phyloP scores from a whole-genome alignment of 495 filamentous ascomycete species.

The Mycothermus thermophilus region DNA sequence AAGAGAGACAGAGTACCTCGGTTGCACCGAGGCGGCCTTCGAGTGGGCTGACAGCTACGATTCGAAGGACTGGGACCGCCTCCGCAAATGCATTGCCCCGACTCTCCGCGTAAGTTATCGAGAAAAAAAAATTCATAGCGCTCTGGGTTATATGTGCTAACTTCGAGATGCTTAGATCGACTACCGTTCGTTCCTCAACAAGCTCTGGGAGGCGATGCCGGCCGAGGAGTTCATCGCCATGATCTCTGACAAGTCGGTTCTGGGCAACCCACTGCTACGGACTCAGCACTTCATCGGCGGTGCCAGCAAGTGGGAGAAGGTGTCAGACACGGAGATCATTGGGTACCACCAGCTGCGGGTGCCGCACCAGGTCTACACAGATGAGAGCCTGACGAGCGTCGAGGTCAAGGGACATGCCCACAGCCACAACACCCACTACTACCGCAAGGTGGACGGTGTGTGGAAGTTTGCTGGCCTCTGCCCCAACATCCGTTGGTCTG shows the following conservation, averaged over 20 bases:
- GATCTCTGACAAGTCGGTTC: slow-evolving; percentile 49
- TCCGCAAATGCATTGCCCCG: slow-evolving; percentile 57
- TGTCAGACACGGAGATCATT: slow-evolving; percentile 51
- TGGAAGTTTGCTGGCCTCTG: slow-evolving; percentile 74
- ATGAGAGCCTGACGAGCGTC: slow-evolving; percentile 34
- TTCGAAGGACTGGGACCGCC: slow-evolving; percentile 63
- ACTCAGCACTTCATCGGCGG: slow-evolving; percentile 69
- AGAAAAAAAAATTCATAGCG: neutral
- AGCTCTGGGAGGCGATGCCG: slow-evolving; percentile 56
- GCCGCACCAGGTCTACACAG: slow-evolving; percentile 52
- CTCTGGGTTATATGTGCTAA: neutral
- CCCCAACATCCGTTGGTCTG: slow-evolving; percentile 57
- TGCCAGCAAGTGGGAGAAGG: slow-evolving; percentile 53
- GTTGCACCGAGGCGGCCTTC: slow-evolving; percentile 39
- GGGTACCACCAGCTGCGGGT: slow-evolving; percentile 69
- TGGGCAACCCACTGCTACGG: slow-evolving; percentile 56
- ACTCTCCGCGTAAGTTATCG: slow-evolving; percentile 39
- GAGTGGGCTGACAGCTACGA: slow-evolving; percentile 81
- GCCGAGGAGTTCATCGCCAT: slow-evolving; percentile 59
- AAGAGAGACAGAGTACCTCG: slow-evolving; percentile 34
- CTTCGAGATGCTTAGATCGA: slow-evolving; percentile 35
- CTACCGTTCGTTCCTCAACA: slow-evolving; percentile 62
- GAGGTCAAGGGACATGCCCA: slow-evolving; percentile 55
- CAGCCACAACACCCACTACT: slow-evolving; percentile 57
- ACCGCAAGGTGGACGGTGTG: slow-evolving; percentile 57